These are phyloP conservation scores for Gnetum montanum DNA, from an alignment of 75 land plant genomes.

Conservation along the genomic window DNA sequence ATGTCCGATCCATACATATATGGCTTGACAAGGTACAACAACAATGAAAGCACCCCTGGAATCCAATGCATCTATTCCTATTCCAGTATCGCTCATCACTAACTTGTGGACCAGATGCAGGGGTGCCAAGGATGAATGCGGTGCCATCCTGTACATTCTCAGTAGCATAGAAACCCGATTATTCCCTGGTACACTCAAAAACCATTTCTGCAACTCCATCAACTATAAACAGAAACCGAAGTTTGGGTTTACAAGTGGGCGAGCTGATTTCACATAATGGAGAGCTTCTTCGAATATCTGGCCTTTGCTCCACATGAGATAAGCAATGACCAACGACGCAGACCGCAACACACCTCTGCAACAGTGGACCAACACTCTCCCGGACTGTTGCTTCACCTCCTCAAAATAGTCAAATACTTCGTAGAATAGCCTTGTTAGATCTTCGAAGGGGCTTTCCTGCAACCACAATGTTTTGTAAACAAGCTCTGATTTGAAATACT, in stretches of 20 bases:
- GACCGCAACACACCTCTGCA: slow-evolving; percentile 94
- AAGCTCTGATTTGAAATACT: slow-evolving; percentile 75
- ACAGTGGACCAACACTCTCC: slow-evolving; percentile 81
- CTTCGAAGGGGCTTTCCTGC: slow-evolving; percentile 81
- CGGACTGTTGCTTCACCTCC: slow-evolving; percentile 74
- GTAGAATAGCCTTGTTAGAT: slow-evolving; percentile 82
- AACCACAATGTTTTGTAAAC: slow-evolving; percentile 94
- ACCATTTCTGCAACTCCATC: slow-evolving; percentile 77
- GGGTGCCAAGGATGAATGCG: slow-evolving; percentile 80
- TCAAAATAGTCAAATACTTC: slow-evolving; percentile 97
- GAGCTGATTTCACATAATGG: slow-evolving; percentile 79
- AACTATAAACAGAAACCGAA: slow-evolving; percentile 90
- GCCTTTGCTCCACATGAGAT: slow-evolving; percentile 92
- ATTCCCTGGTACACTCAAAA: slow-evolving; percentile 23
- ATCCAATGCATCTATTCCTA: slow-evolving; percentile 34
- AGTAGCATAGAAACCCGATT: slow-evolving; percentile 19
- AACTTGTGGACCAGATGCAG: slow-evolving; percentile 83
- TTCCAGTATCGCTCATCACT: slow-evolving; percentile 34
- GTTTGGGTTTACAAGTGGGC: slow-evolving; percentile 82
- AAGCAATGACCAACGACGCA: slow-evolving; percentile 85
- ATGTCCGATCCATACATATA: slow-evolving; percentile 77
- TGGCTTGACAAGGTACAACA: slow-evolving; percentile 45
- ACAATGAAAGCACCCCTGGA: slow-evolving; percentile 85
- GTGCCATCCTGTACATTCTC: slow-evolving; percentile 82
- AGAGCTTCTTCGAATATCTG: slow-evolving; percentile 93